Conservation (phyloP, 2,329 filamentous ascomycete genomes). For the Hymenoscyphus fructigenus region DNA sequence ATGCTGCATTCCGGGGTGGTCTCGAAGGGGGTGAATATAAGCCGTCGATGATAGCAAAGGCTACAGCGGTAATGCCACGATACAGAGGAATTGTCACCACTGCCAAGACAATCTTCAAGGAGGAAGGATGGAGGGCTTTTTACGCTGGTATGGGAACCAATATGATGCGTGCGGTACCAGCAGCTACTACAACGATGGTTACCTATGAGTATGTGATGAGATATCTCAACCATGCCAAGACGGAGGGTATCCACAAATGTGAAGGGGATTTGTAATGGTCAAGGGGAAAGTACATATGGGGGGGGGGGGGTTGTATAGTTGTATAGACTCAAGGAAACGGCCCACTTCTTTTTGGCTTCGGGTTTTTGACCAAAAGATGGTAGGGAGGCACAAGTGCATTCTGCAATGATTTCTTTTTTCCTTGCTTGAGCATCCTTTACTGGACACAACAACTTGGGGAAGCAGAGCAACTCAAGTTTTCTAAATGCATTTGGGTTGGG, state of each 20-base stretch:
- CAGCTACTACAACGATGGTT: constrained; percentile 95
- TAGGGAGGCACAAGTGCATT: constrained; percentile 14
- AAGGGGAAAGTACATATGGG: constrained; percentile 23
- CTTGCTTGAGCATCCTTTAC: constrained; percentile 21
- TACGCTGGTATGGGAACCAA: constrained; percentile 98
- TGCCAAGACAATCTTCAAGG: constrained; percentile 77
- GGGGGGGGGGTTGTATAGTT: constrained; percentile 12
- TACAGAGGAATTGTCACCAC: constrained; percentile 83
- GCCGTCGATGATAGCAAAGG: constrained; percentile 32
- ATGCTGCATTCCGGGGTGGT: constrained; percentile 44
- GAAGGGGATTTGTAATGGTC: not conserved
- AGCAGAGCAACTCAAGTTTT: constrained; percentile 1
- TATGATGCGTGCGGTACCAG: constrained; percentile 91
- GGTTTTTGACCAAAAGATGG: constrained; percentile 1
- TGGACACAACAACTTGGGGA: constrained; percentile 5
- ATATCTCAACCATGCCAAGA: constrained; percentile 30
- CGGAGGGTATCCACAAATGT: constrained; percentile 24
- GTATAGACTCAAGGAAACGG: not conserved
- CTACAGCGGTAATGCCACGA: constrained; percentile 38
- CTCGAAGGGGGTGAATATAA: constrained; percentile 28
- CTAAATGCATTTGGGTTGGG: constrained; percentile 13
- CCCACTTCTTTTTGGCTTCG: not conserved
- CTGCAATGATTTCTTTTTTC: constrained; percentile 17
- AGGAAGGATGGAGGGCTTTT: constrained; percentile 95
- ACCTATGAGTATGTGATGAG: constrained; percentile 78